Evolutionary conservation across 345 rosid species (phyloP).

Genomic region (Eucalyptus shirleyi): DNA sequence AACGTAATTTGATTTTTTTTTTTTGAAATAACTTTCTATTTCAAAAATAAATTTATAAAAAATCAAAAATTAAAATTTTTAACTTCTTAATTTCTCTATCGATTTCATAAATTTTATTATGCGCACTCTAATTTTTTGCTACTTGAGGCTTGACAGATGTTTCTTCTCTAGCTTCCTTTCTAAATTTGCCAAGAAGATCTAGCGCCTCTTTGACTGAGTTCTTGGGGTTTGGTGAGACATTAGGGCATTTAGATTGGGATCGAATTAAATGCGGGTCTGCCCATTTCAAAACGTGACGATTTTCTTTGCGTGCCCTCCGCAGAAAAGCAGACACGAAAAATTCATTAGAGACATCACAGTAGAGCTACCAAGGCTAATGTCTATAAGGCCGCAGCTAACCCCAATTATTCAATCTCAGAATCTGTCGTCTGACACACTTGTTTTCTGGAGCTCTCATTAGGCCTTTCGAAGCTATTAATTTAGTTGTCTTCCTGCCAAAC

Average conservation of each 20-base stretch:
- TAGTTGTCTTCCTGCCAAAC: background rate
- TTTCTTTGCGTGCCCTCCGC: background rate
- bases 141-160: background rate
- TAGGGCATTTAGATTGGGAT: background rate
- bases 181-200: background rate
- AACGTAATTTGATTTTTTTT: too few relatives aligned
- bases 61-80: too few relatives aligned
- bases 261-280: background rate
- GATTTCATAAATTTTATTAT: too few relatives aligned
- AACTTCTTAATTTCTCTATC: too few relatives aligned
- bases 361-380: background rate
- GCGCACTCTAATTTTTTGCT: fast-evolving
- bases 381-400: background rate
- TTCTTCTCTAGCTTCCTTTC: background rate
- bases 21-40: too few relatives aligned
- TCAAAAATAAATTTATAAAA: too few relatives aligned
- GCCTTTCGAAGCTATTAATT: background rate
- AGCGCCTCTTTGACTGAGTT: background rate
- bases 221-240: background rate
- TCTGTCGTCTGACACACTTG: background rate
- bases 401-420: background rate
- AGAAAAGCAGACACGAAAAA: background rate
- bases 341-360: background rate
- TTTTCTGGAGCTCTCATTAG: background rate
- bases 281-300: background rate